Evolutionary conservation across 1,139 yeast genomes (phyloP).

Genomic region (Yamadazyma diospyri): DNA sequence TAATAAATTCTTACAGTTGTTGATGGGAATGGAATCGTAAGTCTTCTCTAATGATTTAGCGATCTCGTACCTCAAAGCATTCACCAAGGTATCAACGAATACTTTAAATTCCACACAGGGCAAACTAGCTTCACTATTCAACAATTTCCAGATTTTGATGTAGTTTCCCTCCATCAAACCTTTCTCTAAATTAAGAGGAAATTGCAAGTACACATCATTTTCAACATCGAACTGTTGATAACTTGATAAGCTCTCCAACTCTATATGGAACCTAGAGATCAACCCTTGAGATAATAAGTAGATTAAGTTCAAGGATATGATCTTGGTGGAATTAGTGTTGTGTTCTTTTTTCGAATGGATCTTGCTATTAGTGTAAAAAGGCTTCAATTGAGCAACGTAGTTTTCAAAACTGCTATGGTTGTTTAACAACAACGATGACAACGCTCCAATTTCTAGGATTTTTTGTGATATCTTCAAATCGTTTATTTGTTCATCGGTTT

Average conservation of each 20-base stretch:
- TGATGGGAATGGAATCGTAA: slow-evolving; percentile 70
- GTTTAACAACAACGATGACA: slow-evolving; percentile 63
- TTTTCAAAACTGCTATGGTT: slow-evolving; percentile 68
- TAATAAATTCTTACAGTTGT: slow-evolving; percentile 77
- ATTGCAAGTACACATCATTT: slow-evolving; percentile 57
- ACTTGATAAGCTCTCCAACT: slow-evolving; percentile 68
- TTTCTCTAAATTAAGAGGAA: slow-evolving; percentile 86
- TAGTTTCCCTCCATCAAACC: slow-evolving; percentile 97
- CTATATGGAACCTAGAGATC: slow-evolving; percentile 85
- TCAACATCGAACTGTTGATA: slow-evolving; percentile 43
- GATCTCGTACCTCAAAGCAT: slow-evolving; percentile 80
- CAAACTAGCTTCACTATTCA: slow-evolving; percentile 49
- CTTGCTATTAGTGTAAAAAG: slow-evolving; percentile 56
- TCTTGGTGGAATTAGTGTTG: slow-evolving; percentile 58
- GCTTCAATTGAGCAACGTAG: slow-evolving; percentile 70
- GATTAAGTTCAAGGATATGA: slow-evolving; percentile 73
- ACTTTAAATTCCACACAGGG: slow-evolving; percentile 59
- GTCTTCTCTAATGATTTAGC: slow-evolving; percentile 84
- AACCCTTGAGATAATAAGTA: slow-evolving; percentile 78
- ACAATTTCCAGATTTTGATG: slow-evolving; percentile 84
- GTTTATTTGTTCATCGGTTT: slow-evolving; percentile 43
- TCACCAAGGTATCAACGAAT: slow-evolving; percentile 61
- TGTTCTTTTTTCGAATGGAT: slow-evolving; percentile 55
- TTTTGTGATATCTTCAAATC: slow-evolving; percentile 79
- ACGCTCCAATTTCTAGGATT: slow-evolving; percentile 83